Percentiles rank a stretch among this genome's conserved stretches.
Conservation (phyloP, 2,329 filamentous ascomycete species). For the Beauveria asiatica region DNA sequence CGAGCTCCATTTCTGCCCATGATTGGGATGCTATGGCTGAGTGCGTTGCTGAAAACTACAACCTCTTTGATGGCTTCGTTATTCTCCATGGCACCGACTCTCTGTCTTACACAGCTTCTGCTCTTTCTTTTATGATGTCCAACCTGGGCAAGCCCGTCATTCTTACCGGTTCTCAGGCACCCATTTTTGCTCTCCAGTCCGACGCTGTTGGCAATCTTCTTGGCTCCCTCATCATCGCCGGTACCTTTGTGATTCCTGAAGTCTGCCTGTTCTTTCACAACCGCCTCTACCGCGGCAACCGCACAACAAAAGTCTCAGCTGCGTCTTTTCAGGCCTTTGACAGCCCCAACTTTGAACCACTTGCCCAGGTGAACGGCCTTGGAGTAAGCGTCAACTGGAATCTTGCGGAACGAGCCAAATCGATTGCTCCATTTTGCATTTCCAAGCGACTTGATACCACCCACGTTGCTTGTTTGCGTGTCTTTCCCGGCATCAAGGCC, state of each 20-base stretch:
- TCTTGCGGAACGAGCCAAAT: conserved; percentile 64
- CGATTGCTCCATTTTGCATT: conserved; percentile 65
- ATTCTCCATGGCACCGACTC: conserved; percentile 88
- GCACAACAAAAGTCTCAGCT: conserved; percentile 80
- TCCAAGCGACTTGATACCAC: conserved; percentile 71
- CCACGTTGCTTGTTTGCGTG: conserved; percentile 81
- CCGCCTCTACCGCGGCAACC: conserved; percentile 79
- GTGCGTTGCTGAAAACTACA: conserved; percentile 77
- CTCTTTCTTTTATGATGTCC: conserved; percentile 86
- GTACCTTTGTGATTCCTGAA: conserved; percentile 87
- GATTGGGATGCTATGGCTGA: conserved; percentile 81
- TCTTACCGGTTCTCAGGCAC: conserved; percentile 73
- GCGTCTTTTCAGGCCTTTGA: conserved; percentile 82
- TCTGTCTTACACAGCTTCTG: conserved; percentile 80
- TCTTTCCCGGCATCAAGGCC: conserved; percentile 90
- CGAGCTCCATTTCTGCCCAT: conserved; percentile 76
- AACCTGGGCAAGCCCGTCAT: conserved; percentile 88
- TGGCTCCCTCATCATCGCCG: conserved; percentile 79
- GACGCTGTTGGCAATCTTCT: conserved; percentile 88
- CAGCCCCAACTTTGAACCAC: conserved; percentile 74
- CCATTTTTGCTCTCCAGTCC: conserved; percentile 83
- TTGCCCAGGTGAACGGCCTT: conserved; percentile 74
- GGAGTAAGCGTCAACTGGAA: conserved; percentile 77
- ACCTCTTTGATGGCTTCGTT: conserved; percentile 82
- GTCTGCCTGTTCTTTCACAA: conserved; percentile 93